These are phyloP conservation scores for Pythium biforme DNA, from an alignment of 352 stramenopile species.

Conservation along the genomic window DNA sequence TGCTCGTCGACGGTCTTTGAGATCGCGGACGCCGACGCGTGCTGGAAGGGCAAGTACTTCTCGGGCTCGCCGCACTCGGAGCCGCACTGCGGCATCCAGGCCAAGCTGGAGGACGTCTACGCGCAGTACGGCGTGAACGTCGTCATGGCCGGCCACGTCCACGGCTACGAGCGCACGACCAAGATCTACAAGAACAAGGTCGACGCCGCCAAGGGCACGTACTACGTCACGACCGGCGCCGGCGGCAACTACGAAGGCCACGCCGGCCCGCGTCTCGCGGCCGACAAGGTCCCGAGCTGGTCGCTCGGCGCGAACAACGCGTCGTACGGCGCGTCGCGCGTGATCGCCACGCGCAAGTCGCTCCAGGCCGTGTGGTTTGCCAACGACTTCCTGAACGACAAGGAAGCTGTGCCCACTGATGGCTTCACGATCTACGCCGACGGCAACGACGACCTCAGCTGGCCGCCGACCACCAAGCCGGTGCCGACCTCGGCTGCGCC, in stretches of 20 bases:
- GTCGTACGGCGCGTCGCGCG: slow-evolving; percentile 42
- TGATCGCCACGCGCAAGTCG: slow-evolving; percentile 45
- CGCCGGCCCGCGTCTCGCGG: slow-evolving; percentile 32
- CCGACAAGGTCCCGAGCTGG: slow-evolving; percentile 35
- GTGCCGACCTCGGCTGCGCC: neutral
- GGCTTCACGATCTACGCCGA: slow-evolving; percentile 51
- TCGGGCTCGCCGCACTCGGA: slow-evolving; percentile 36
- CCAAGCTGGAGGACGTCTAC: slow-evolving; percentile 44
- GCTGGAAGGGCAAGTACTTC: slow-evolving; percentile 49
- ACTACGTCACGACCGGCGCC: slow-evolving; percentile 47
- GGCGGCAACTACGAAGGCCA: slow-evolving; percentile 57
- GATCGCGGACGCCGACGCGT: slow-evolving; percentile 19
- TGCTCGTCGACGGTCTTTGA: slow-evolving; percentile 9
- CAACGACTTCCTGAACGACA: slow-evolving; percentile 35
- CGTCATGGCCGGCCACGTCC: slow-evolving; percentile 50
- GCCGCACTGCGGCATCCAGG: slow-evolving; percentile 46
- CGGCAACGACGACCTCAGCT: slow-evolving; percentile 34
- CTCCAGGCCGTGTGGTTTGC: slow-evolving; percentile 49
- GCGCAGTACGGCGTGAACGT: slow-evolving; percentile 39
- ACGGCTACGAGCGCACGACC: slow-evolving; percentile 46
- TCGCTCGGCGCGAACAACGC: slow-evolving; percentile 41
- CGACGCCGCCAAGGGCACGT: slow-evolving; percentile 36
- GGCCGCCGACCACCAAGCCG: slow-evolving; percentile 31
- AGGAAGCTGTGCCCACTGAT: slow-evolving; percentile 37
- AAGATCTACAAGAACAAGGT: slow-evolving; percentile 56